phyloP scores from a whole-genome alignment of 306 rosid species.

The Hippophae tibetana region DNA sequence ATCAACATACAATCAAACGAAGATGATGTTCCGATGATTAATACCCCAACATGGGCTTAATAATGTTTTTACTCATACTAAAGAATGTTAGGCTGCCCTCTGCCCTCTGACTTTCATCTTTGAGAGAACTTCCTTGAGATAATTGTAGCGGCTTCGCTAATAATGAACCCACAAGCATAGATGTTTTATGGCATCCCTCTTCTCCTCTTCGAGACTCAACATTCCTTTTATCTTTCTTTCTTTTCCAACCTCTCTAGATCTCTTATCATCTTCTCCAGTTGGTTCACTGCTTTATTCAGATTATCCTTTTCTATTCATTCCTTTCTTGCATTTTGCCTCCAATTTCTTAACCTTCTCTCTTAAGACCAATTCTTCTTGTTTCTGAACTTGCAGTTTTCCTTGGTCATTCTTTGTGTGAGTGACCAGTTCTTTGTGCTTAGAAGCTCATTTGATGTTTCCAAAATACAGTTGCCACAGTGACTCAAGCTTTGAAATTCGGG shows the following conservation, averaged over 20 bases:
- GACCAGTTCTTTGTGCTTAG: conserved; percentile 42
- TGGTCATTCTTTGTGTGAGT: conserved; percentile 32
- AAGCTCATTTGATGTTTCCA: conserved; percentile 42
- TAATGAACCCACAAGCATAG: conserved; percentile 89
- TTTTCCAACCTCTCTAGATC: conserved; percentile 66
- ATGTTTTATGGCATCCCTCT: conserved; percentile 88
- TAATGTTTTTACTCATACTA: neutral
- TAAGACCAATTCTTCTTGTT: conserved; percentile 27
- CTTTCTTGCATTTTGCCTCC: conserved; percentile 39
- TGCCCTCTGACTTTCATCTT: conserved; percentile 44
- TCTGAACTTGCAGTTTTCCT: conserved; percentile 37
- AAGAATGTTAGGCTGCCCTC: conserved; percentile 35
- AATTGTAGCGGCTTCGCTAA: conserved; percentile 62
- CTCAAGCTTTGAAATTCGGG: neutral
- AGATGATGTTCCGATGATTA: no score
- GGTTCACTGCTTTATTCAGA: conserved; percentile 37
- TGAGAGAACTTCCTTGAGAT: conserved; percentile 56
- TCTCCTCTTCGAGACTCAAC: conserved; percentile 71
- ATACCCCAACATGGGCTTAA: no score
- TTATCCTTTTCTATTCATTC: conserved; percentile 52
- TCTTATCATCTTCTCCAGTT: conserved; percentile 51
- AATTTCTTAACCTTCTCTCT: conserved; percentile 38
- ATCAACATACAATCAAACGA: no score
- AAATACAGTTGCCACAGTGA: conserved; percentile 28
- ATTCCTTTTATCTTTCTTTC: conserved; percentile 43